Conservation (phyloP, 1,284 basidiomycete genomes). For the Ceraceosorus bombacis region DNA sequence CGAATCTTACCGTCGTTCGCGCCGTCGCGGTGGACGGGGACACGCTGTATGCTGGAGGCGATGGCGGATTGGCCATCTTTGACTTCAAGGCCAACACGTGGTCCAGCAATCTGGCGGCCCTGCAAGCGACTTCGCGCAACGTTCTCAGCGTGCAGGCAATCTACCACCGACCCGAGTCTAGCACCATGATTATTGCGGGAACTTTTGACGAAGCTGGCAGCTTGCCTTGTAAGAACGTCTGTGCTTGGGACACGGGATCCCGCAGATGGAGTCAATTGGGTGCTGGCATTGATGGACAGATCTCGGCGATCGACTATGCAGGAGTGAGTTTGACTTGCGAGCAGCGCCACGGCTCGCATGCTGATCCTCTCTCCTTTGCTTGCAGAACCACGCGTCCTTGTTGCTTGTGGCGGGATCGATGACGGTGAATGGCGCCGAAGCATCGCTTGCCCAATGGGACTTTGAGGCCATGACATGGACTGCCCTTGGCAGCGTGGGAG, state of each 20-base stretch:
- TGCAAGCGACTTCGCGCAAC: conserved; percentile 7
- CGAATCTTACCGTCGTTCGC: conserved; percentile 54
- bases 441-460: conserved; percentile 64
- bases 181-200: conserved; percentile 72
- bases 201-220: conserved; percentile 73
- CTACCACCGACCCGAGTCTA: conserved; percentile 60
- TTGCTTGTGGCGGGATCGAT: conserved; percentile 60
- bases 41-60: conserved; percentile 39
- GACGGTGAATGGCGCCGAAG: conserved; percentile 57
- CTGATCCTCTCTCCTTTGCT: conserved; percentile 1
- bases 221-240: conserved; percentile 69
- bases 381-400: conserved; percentile 22
- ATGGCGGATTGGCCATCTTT: conserved; percentile 35
- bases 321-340: conserved; percentile 52
- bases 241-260: conserved; percentile 62
- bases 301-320: conserved; percentile 69
- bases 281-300: conserved; percentile 72
- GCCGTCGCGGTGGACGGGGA: conserved; percentile 49
- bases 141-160: conserved; percentile 68
- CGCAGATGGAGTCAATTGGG: conserved; percentile 75
- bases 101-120: conserved; percentile 26
- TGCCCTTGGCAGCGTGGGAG: conserved; percentile 66
- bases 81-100: conserved; percentile 30
- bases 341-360: not conserved
- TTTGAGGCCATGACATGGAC: conserved; percentile 54